Conservation (phyloP, 768 basidiomycete genomes). For the Russula sp. region DNA sequence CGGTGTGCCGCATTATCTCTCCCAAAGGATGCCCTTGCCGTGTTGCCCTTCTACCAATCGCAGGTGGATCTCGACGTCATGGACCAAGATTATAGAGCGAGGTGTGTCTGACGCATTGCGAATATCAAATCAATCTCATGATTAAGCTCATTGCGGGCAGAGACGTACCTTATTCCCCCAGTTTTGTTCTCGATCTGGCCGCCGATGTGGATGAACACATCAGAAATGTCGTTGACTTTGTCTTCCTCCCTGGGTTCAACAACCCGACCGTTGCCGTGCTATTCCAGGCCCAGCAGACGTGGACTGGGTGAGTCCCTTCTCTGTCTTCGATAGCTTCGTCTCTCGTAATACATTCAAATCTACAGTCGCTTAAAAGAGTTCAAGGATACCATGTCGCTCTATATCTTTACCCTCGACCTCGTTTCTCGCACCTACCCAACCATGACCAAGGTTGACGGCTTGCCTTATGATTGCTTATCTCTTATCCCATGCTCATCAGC, state of each 20-base stretch:
- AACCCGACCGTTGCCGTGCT: constrained; percentile 91
- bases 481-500: constrained; percentile 65
- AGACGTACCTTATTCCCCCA: constrained; percentile 91
- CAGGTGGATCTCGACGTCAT: constrained; percentile 74
- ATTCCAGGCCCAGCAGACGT: constrained; percentile 83
- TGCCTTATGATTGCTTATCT: constrained; percentile 71
- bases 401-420: constrained; percentile 85
- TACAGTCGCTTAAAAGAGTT: constrained; percentile 76
- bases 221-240: constrained; percentile 82
- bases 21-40: constrained; percentile 86
- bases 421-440: constrained; percentile 76
- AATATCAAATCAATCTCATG: constrained; percentile 20
- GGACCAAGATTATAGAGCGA: constrained; percentile 67
- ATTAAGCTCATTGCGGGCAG: constrained; percentile 38
- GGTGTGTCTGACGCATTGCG: constrained; percentile 38
- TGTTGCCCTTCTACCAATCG: constrained; percentile 87
- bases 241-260: constrained; percentile 91
- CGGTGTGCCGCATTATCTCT: constrained; percentile 84
- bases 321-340: constrained; percentile 1
- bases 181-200: constrained; percentile 82
- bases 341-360: constrained; percentile 13
- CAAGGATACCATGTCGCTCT: constrained; percentile 76
- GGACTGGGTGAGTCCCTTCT: constrained; percentile 68
- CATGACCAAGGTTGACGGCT: constrained; percentile 65
- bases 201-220: constrained; percentile 72